These are phyloP conservation scores for Harrya chromipes DNA, from an alignment of 768 basidiomycete genomes.

Conservation along the genomic window DNA sequence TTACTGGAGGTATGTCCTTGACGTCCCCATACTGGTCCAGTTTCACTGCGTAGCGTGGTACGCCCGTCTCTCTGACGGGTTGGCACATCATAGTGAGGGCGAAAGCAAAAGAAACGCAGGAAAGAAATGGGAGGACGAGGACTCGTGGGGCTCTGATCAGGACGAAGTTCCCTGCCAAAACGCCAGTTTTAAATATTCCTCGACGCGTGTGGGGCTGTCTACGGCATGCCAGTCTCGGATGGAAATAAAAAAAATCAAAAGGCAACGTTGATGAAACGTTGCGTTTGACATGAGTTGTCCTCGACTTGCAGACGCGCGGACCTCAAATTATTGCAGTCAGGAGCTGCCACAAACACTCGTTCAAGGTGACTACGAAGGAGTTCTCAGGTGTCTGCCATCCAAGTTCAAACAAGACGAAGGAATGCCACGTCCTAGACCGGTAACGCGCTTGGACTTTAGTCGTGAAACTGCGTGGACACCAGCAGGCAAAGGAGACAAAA, in stretches of 20 bases:
- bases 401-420: too few relatives aligned
- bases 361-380: too few relatives aligned
- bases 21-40: conserved; percentile 29
- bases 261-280: conserved; percentile 34
- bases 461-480: background rate
- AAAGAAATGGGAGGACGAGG: background rate
- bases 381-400: too few relatives aligned
- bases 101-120: too few relatives aligned
- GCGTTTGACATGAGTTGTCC: conserved; percentile 15
- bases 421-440: too few relatives aligned
- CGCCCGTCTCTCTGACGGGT: conserved; percentile 21
- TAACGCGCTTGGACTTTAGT: too few relatives aligned
- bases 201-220: background rate
- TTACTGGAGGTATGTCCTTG: conserved; percentile 29
- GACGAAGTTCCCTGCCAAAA: too few relatives aligned
- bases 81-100: conserved; percentile 9
- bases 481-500: background rate
- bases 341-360: too few relatives aligned
- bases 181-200: conserved; percentile 2
- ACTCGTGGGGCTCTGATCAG: background rate
- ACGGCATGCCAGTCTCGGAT: conserved; percentile 9
- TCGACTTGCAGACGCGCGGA: conserved; percentile 13
- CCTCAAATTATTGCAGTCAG: conserved; percentile 8
- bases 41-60: conserved; percentile 22
- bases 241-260: conserved; percentile 1